phyloP scores from a whole-genome alignment of 805 yeast species.

The Geotrichum ghanense region DNA sequence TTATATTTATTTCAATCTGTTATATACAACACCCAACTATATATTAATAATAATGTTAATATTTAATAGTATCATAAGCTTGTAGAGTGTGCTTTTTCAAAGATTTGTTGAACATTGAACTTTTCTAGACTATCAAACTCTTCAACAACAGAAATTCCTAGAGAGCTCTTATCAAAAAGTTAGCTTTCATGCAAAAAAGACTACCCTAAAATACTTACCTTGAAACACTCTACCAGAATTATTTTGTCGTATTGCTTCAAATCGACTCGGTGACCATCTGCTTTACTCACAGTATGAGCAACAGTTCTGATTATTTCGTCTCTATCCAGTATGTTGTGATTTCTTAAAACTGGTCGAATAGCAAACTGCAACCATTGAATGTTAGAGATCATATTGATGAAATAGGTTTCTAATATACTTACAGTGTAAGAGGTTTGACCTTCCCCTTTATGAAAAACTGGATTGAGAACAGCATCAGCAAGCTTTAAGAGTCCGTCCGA shows the following conservation, averaged over 20 bases:
- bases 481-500: slow-evolving; percentile 54
- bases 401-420: neutral
- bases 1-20: too few relatives aligned
- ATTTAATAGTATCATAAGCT: too few relatives aligned
- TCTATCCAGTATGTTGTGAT: slow-evolving; percentile 61
- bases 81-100: slow-evolving; percentile 10
- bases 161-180: slow-evolving; percentile 35
- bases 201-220: slow-evolving; percentile 21
- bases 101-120: slow-evolving; percentile 72
- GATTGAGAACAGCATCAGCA: slow-evolving; percentile 46
- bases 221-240: slow-evolving; percentile 78
- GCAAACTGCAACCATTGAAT: slow-evolving; percentile 53
- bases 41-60: too few relatives aligned
- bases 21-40: neutral
- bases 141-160: slow-evolving; percentile 78
- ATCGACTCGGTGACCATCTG: slow-evolving; percentile 66
- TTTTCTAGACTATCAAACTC: slow-evolving; percentile 50
- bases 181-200: neutral
- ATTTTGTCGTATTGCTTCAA: slow-evolving; percentile 68
- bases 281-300: slow-evolving; percentile 61
- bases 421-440: neutral
- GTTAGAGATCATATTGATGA: slow-evolving; percentile 14
- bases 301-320: slow-evolving; percentile 62
- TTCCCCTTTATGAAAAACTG: slow-evolving; percentile 49
- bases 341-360: slow-evolving; percentile 66